These are phyloP conservation scores for Diutina pseudorugosa DNA, from an alignment of 1,139 yeast species.

Conservation along the genomic window DNA sequence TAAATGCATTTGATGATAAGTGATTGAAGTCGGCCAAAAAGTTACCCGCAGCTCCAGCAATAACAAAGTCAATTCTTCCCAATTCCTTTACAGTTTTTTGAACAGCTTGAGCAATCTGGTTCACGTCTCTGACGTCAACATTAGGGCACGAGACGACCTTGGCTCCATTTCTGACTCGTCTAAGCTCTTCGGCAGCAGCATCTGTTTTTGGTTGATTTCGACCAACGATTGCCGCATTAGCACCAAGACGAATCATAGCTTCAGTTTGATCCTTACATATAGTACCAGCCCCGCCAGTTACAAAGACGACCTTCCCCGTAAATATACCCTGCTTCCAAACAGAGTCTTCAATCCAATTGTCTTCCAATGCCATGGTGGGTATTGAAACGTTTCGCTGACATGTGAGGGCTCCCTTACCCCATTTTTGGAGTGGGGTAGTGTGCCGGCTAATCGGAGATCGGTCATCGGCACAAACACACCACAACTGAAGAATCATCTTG, in stretches of 20 bases:
- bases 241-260: slow-evolving; percentile 71
- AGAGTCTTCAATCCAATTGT: not conserved
- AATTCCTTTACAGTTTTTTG: slow-evolving; percentile 47
- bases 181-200: slow-evolving; percentile 55
- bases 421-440: not conserved
- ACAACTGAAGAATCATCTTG: too few relatives aligned
- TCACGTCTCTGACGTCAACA: slow-evolving; percentile 65
- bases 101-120: slow-evolving; percentile 49
- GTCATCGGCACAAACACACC: not conserved
- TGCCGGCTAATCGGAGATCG: not conserved
- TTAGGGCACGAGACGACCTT: slow-evolving; percentile 57
- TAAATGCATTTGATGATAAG: slow-evolving; percentile 75
- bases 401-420: not conserved
- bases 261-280: slow-evolving; percentile 82
- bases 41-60: slow-evolving; percentile 96
- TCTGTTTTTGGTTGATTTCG: slow-evolving; percentile 56
- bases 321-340: slow-evolving; percentile 51
- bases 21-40: slow-evolving; percentile 71
- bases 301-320: slow-evolving; percentile 73
- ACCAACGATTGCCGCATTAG: slow-evolving; percentile 78
- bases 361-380: not conserved
- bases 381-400: not conserved
- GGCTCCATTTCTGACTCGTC: slow-evolving; percentile 40
- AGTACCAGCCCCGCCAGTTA: slow-evolving; percentile 93
- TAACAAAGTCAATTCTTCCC: slow-evolving; percentile 71